Base-by-base conservation (phyloP, 1,284 basidiomycete species). In the Irpex lacteus region DNA sequence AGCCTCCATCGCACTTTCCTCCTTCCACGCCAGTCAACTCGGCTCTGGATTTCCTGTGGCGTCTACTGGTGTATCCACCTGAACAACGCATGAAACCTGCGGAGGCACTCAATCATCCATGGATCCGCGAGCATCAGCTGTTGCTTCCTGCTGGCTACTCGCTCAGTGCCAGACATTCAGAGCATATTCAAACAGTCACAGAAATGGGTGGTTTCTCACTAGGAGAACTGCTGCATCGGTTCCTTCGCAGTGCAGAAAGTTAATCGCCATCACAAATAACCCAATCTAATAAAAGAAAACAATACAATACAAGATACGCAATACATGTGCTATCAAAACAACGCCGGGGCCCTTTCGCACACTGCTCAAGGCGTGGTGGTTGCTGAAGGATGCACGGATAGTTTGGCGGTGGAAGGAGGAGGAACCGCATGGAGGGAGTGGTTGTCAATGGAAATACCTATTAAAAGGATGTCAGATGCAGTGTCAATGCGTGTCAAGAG, bases 1-100 rank as follows among this genome's bases (percentile, higher is more conserved):
- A 54, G 15, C 1, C 50, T 26, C 3, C 3, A 0, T 66, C 70
- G 0, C 73, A 80, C 60, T 60, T 54, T 1, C 68, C 74, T 49
- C 49, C 71, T 36, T 18, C 44, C 34, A 44, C 63, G 49, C 40
- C 55, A 4, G 63, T 21, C 62, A 59, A 21, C 62, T 74, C 6
- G 69, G 73, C 15, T 72, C 70, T 83, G 5, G 81, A 86, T 65
- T 77, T 88, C 44, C 60, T 88, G 34, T 75, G 78, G 1, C 75
- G 77, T 5, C 77, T 90, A 37, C 78, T 90, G 19, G 76, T 81
- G 9, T 89, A 89, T 66, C 81, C 85, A 4, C 81, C 85, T 0
- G 67, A 76, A 1, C 67, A 68, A 4, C 80, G 88, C 13, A 67
- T 88, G 1, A 68, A 66, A 1, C 81, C 83, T 0, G 63, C 66